Evolutionary conservation across 192 early-diverging fungal genomes (phyloP), one percentile per base, ranked within the genome.

Genomic region (Coemansia sp.): DNA sequence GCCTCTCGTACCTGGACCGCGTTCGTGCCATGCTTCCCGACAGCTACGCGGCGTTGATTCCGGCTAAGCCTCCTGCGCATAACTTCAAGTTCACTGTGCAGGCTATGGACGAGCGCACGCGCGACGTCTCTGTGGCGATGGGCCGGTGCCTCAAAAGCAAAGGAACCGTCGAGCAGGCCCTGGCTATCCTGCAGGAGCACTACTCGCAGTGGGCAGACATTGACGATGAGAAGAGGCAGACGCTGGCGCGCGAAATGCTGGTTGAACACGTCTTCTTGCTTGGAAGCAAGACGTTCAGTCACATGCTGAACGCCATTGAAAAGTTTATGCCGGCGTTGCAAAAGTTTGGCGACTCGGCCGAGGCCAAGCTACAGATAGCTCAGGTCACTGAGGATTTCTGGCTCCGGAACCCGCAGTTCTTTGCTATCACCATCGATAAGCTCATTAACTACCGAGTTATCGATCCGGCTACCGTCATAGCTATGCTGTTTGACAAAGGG

Each of bases 371-470:
- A 11, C 89, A 93, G 60, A 93, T 93, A 4, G 92, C 95, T 11
- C 79, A 87, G 70, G 68, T 72, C 36, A 68, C 70, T 5, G 88
- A 90, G 36, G 85, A 88, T 34, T 98, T 98, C 81, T 99, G 97
- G 97, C 81, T 80, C 51, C 82, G 88, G 36, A 94, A 97, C 74
- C 89, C 93, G 29, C 96, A 91, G 86, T 95, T 97, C 77, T 78
- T 96, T 78, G 93, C 93, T 15, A 97, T 99, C 68, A 85, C 95
- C 27, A 80, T 98, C 67, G 96, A 95, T 80, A 98, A 98, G 78
- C 86, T 99, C 67, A 82, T 97, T 66, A 96, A 97, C 79, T 99
- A 99, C 83, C 90, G 95, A 36, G 90, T 99, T 4, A 86, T 98
- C 43, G 95, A 96, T 65, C 92, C 95, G 16, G 82, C 82, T 52